Base-by-base conservation (phyloP, 139 green algal genomes). In the Tetraselmis chui region DNA sequence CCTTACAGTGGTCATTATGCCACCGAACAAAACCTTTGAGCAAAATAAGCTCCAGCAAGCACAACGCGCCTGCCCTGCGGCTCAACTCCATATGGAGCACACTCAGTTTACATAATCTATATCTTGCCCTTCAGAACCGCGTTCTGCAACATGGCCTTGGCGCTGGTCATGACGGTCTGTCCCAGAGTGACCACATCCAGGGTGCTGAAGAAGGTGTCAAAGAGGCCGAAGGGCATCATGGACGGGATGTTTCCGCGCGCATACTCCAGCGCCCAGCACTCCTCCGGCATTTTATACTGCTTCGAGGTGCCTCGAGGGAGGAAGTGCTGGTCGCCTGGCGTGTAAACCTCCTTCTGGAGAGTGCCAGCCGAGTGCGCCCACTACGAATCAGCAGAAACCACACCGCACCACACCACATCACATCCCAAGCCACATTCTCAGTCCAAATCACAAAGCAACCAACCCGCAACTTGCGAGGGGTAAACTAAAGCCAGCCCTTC, bases 211-310 rank as follows among this genome's bases (percentile, higher is more conserved):
- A 80, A 80, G 27, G 32, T 31, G 77, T 80, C 77, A 2, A 32
- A 31, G 29, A 80, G 28, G 23, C 77, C 77, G 22, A 80, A 80
- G 23, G 77, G 77, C 77, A 80, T 80, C 77, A 80, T 80, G 77
- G 29, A 59, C 2, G 32, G 28, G 27, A 80, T 32, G 77, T 80
- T 80, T 2, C 77, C 77, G 29, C 77, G 31, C 29, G 77, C 77
- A 32, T 80, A 80, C 77, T 80, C 77, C 23, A 80, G 77, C 28
- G 77, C 77, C 77, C 77, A 80, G 77, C 77, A 80, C 23, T 29
- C 77, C 22, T 80, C 77, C n/a, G 77, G 77, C 24, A 80, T 80
- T 29, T 80, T 80, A 32, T 80, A 80, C 28, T 32, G 29, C 77
- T 80, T 80, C 28, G 77, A 31, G 27, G 32, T 32, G 77, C 77